A percentile compares a stretch with the other conserved stretches of the same genome.
Evolutionary conservation across 192 early-diverging fungal species (phyloP).

Genomic region (Coemansia sp.): DNA sequence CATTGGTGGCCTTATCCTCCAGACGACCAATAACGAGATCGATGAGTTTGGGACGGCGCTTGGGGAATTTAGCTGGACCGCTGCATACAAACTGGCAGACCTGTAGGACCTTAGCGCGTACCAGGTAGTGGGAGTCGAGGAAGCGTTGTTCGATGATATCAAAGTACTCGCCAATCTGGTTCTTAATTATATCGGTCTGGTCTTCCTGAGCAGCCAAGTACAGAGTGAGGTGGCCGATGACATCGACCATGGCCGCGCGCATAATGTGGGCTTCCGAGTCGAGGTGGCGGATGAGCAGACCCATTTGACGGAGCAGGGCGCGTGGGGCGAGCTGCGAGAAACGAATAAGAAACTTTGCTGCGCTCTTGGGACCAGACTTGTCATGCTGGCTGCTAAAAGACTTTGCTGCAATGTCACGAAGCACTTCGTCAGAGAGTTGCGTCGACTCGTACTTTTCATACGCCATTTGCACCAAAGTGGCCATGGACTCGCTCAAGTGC

Average conservation of each 20-base stretch:
- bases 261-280: slow-evolving; percentile 91
- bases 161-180: slow-evolving; percentile 81
- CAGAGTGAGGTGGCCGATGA: slow-evolving; percentile 80
- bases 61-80: slow-evolving; percentile 70
- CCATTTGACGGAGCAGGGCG: slow-evolving; percentile 85
- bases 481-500: slow-evolving; percentile 79
- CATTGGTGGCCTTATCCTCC: slow-evolving; percentile 85
- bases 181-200: slow-evolving; percentile 61
- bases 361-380: slow-evolving; percentile 73
- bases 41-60: slow-evolving; percentile 66
- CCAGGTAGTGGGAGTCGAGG: slow-evolving; percentile 82
- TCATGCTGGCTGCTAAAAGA: slow-evolving; percentile 68
- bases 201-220: slow-evolving; percentile 67
- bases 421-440: slow-evolving; percentile 69
- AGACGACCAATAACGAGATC: slow-evolving; percentile 71
- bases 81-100: slow-evolving; percentile 76
- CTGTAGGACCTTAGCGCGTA: slow-evolving; percentile 86
- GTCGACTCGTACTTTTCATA: slow-evolving; percentile 59
- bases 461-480: slow-evolving; percentile 64
- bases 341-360: slow-evolving; percentile 75
- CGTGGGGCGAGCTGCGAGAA: slow-evolving; percentile 81
- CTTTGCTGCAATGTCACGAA: slow-evolving; percentile 62
- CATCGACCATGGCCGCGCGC: slow-evolving; percentile 83
- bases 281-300: slow-evolving; percentile 73
- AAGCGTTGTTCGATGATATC: slow-evolving; percentile 90